phyloP scores from a whole-genome alignment of 2,329 filamentous ascomycete genomes.

The Epichloe scottii region DNA sequence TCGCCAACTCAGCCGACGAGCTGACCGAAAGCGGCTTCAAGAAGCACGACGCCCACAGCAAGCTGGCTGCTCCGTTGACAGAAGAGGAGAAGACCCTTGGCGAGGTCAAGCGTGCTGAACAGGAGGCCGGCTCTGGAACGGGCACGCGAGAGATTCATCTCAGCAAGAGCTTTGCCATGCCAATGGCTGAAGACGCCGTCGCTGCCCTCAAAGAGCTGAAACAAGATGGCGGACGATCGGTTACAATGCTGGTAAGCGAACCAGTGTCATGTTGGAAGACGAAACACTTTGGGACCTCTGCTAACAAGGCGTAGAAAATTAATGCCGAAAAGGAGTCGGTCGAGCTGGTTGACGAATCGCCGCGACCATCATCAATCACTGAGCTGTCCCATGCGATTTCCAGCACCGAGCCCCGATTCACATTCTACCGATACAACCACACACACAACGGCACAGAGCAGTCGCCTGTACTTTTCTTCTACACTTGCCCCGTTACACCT shows the following conservation, averaged over 20 bases:
- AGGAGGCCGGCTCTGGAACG: conserved; percentile 59
- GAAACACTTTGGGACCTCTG: not conserved
- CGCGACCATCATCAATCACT: conserved; percentile 39
- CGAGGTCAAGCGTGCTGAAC: conserved; percentile 63
- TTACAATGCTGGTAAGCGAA: conserved; percentile 53
- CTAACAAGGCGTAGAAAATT: conserved; percentile 45
- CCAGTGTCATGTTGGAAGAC: not conserved
- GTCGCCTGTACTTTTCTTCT: conserved; percentile 63
- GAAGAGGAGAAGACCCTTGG: conserved; percentile 63
- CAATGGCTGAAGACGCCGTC: conserved; percentile 49
- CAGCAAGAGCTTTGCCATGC: conserved; percentile 44
- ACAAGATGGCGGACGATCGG: conserved; percentile 32
- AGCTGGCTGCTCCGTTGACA: conserved; percentile 57
- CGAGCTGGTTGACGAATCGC: conserved; percentile 45
- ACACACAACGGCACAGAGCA: conserved; percentile 38
- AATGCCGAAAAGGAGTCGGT: conserved; percentile 58
- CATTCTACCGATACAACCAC: conserved; percentile 59
- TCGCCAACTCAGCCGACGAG: conserved; percentile 58
- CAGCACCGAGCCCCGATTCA: conserved; percentile 58
- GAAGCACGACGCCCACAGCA: conserved; percentile 56
- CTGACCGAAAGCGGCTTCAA: conserved; percentile 57
- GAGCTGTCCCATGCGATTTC: conserved; percentile 51
- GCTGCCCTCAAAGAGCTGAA: conserved; percentile 49
- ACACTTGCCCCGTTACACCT: conserved; percentile 60
- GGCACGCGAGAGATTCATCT: conserved; percentile 44